phyloP scores from a whole-genome alignment of 2,329 filamentous ascomycete genomes.

The Claviceps sp. region DNA sequence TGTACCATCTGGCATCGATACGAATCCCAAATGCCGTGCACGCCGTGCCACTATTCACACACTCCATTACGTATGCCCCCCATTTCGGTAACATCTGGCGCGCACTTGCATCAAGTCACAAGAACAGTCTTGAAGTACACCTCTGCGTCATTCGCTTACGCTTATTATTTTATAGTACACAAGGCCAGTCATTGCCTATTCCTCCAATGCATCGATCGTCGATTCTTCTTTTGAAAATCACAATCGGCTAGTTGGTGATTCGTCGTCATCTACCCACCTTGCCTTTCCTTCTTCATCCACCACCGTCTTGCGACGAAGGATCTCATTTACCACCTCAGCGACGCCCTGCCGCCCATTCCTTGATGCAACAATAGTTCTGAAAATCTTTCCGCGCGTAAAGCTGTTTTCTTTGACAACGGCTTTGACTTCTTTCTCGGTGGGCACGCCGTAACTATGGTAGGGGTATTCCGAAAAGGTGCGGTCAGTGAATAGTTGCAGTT shows the following conservation, averaged over 20 bases:
- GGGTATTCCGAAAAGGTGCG: conserved; percentile 63
- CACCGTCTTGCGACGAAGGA: conserved; percentile 49
- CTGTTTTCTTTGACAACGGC: conserved; percentile 25
- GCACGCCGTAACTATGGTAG: conserved; percentile 54
- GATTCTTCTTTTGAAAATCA: conserved; percentile 9
- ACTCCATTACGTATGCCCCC: not conserved
- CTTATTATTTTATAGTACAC: not conserved
- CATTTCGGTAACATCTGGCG: not conserved
- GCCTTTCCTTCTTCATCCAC: conserved; percentile 30
- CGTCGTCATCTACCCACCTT: conserved; percentile 22
- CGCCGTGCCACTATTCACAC: not conserved
- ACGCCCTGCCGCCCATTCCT: conserved; percentile 57
- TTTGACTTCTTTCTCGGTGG: conserved; percentile 51
- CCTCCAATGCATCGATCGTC: not conserved
- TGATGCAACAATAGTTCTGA: conserved; percentile 46
- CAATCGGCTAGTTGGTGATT: conserved; percentile 19
- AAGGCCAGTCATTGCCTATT: not conserved
- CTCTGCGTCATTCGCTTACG: not conserved
- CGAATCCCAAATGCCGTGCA: not conserved
- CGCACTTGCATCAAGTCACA: not conserved
- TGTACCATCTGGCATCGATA: no score
- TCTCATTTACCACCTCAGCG: conserved; percentile 52
- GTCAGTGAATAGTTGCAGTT: conserved; percentile 48
- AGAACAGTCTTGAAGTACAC: not conserved
- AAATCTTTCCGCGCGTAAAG: conserved; percentile 41